Base-by-base conservation (phyloP, 352 stramenopile species). In the Phytophthora ohioensis region DNA sequence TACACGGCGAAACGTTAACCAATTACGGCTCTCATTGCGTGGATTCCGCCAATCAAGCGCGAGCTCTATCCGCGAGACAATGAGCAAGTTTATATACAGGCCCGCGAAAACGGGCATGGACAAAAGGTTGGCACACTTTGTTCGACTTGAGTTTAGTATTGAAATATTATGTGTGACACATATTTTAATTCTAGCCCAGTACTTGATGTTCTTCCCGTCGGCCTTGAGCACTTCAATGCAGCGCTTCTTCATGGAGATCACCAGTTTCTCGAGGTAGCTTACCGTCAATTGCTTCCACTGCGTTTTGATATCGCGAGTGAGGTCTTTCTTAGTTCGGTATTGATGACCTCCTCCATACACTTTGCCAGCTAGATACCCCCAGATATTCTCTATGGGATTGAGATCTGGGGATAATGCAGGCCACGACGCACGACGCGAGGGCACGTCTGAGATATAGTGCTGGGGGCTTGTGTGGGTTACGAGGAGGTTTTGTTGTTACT, bases 201-300 rank as follows among this genome's bases (percentile, higher is more conserved):
- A 54, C 43, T 52, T 53, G 13, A 58, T 59, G 0, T 27, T 58
- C 48, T 58, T 66, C 4, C 36, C 47, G 9, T 57, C 58, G 7
- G 38, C 27, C 31, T 66, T 66, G 21, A 66, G 36, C 13, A 66
- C 47, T 34, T 66, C 47, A 42, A 66, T 53, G 47, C 47, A 66
- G 4, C 47, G 27, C 43, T 57, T 63, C 34, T 64, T 42, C 53
- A 58, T 67, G n/a, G 48, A 67, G 15, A 67, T 11, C 15, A 67
- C 49, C 5, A 59, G 49, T n/a, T 59, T 67, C 12, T 60, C 59
- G 2, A 67, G 48, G n/a, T 67, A 67, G n/a, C n/a, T 47, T 42
- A 48, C 31, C 2, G 49, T 17, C 39, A 67, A 45, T 7, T 36
- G 9, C 39, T 60, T 41, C 59, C 49, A 67, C 5, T 60, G 48